A percentile compares a stretch with the other conserved stretches of the same genome.
Evolutionary conservation across 768 basidiomycete genomes (phyloP).

Genomic region (Phanerochaete sordida): DNA sequence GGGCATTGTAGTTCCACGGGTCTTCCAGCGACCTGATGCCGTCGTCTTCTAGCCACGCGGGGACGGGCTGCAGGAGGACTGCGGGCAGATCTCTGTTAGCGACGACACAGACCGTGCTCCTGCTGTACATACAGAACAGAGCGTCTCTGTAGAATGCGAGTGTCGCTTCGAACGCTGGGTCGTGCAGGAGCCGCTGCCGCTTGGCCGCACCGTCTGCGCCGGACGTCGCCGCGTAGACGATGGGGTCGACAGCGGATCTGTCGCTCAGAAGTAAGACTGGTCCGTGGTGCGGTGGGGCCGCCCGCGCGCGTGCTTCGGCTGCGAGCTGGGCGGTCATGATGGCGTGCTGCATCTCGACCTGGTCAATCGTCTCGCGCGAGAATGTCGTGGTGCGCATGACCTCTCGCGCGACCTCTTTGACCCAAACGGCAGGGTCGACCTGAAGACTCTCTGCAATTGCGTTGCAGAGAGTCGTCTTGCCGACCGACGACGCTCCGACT

Average conservation of each 20-base stretch:
- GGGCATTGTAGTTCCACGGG: slow-evolving; percentile 23
- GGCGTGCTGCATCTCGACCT: slow-evolving; percentile 57
- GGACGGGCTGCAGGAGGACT: slow-evolving; percentile 51
- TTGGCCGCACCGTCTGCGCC: slow-evolving; percentile 37
- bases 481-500: slow-evolving; percentile 45
- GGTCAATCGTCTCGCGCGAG: slow-evolving; percentile 45
- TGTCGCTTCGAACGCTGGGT: slow-evolving; percentile 37
- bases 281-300: slow-evolving; percentile 9
- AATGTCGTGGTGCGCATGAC: slow-evolving; percentile 54
- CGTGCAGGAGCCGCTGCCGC: slow-evolving; percentile 30
- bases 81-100: background rate
- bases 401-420: slow-evolving; percentile 59
- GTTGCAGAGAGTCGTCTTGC: slow-evolving; percentile 66
- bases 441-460: slow-evolving; percentile 43
- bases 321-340: slow-evolving; percentile 57
- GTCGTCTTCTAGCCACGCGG: slow-evolving; percentile 62
- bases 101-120: background rate
- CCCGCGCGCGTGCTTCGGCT: slow-evolving; percentile 33
- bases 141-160: slow-evolving; percentile 41
- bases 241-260: slow-evolving; percentile 60
- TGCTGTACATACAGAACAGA: slow-evolving; percentile 31
- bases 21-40: slow-evolving; percentile 57
- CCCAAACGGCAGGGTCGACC: slow-evolving; percentile 32
- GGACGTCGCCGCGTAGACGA: slow-evolving; percentile 54
- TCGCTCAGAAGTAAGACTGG: slow-evolving; percentile 45